Evolutionary conservation across 169 alveolate species (phyloP).

Genomic region (Amoebophrya sp.): DNA sequence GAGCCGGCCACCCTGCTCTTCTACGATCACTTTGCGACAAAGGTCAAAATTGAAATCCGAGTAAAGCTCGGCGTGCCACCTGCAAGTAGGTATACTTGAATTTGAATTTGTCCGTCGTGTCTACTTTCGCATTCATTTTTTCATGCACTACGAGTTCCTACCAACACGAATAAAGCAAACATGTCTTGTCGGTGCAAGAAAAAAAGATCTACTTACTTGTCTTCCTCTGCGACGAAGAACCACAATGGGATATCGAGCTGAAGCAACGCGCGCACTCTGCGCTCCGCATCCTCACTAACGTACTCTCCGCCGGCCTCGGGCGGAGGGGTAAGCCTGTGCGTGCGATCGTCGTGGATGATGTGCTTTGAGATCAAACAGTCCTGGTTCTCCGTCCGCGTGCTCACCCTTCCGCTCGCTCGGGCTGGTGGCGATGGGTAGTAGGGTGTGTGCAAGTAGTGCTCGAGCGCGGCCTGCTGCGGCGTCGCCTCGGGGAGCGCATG

Average conservation of each 20-base stretch:
- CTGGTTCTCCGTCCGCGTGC: neutral
- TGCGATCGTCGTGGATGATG: neutral
- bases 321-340: neutral
- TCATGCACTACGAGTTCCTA: too few relatives aligned
- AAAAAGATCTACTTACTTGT: too few relatives aligned
- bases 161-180: too few relatives aligned
- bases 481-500: neutral
- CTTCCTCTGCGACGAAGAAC: neutral
- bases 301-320: neutral
- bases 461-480: neutral
- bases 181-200: too few relatives aligned
- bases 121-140: too few relatives aligned
- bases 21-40: neutral
- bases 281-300: neutral
- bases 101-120: too few relatives aligned
- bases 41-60: neutral
- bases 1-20: too few relatives aligned
- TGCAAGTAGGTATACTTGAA: too few relatives aligned
- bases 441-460: neutral
- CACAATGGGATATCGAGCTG: neutral
- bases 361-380: neutral
- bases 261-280: neutral
- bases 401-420: neutral
- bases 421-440: neutral
- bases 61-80: neutral